Conservation (phyloP, 768 basidiomycete genomes). For the Terana coerulea region DNA sequence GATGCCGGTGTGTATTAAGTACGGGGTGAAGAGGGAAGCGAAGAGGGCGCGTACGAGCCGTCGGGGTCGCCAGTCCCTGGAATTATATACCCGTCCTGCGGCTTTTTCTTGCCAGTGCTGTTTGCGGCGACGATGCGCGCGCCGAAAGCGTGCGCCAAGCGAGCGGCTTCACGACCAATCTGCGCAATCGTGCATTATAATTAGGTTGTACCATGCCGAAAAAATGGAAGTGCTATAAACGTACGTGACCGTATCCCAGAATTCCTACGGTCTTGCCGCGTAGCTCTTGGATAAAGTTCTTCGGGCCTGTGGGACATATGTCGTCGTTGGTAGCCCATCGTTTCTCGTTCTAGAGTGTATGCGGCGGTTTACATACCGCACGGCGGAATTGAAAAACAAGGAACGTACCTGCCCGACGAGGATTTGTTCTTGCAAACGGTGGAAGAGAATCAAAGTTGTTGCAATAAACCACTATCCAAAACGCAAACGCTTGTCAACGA, state of each 20-base stretch:
- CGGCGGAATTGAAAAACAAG: background rate
- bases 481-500: background rate
- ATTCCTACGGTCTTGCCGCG: conserved; percentile 13
- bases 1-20: too few species aligned
- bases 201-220: too few species aligned
- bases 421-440: conserved; percentile 13
- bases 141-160: conserved; percentile 10
- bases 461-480: conserved; percentile 8
- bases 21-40: too few species aligned
- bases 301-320: conserved; percentile 1
- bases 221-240: too few species aligned
- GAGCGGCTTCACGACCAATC: conserved; percentile 9
- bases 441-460: conserved; percentile 11
- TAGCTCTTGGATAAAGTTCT: conserved; percentile 10
- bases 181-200: too few species aligned
- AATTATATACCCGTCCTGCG: conserved; percentile 9
- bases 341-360: conserved; percentile 9
- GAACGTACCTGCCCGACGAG: conserved; percentile 11
- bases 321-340: conserved; percentile 11
- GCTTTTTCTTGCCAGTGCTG: background rate
- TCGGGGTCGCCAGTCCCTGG: conserved; percentile 12
- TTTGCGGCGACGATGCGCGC: conserved; percentile 10
- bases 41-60: too few species aligned
- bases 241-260: conserved; percentile 15
- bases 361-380: background rate